phyloP scores from a whole-genome alignment of 2,329 filamentous ascomycete species.

The Paraconiothyrium sp. region DNA sequence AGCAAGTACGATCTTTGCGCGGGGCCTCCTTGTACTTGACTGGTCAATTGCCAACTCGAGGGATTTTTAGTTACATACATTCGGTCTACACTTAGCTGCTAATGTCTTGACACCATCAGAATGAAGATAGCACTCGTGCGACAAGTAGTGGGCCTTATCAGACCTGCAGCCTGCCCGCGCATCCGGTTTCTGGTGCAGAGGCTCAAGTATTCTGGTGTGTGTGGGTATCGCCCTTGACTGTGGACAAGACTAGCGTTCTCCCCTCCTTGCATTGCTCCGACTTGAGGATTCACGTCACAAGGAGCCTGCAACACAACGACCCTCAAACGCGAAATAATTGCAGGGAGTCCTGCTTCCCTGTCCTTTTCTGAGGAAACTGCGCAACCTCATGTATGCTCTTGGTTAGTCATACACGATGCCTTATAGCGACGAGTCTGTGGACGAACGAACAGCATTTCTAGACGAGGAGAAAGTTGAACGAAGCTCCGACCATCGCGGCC shows the following conservation, averaged over 20 bases:
- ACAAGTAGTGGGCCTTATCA: too few species aligned
- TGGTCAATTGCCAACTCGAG: neutral
- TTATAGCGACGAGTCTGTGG: conserved; percentile 2
- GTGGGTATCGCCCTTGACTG: neutral
- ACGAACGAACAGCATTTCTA: conserved; percentile 8
- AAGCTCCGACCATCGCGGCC: neutral
- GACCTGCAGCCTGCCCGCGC: neutral
- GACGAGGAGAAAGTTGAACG: conserved; percentile 7
- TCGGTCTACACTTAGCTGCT: neutral
- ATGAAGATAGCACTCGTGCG: conserved; percentile 8
- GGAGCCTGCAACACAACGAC: neutral
- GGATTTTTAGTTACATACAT: neutral
- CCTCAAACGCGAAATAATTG: neutral
- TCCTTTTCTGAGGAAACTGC: neutral
- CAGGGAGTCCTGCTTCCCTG: neutral
- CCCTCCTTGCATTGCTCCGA: too few species aligned
- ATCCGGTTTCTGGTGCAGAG: neutral
- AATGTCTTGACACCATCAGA: too few species aligned
- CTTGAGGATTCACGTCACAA: neutral
- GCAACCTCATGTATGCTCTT: neutral
- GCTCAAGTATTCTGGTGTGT: neutral
- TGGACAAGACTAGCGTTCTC: too few species aligned
- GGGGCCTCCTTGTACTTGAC: neutral
- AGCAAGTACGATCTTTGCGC: neutral
- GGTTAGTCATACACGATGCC: neutral